Conservation (phyloP, 345 rosid species). For the Firmiana major region DNA sequence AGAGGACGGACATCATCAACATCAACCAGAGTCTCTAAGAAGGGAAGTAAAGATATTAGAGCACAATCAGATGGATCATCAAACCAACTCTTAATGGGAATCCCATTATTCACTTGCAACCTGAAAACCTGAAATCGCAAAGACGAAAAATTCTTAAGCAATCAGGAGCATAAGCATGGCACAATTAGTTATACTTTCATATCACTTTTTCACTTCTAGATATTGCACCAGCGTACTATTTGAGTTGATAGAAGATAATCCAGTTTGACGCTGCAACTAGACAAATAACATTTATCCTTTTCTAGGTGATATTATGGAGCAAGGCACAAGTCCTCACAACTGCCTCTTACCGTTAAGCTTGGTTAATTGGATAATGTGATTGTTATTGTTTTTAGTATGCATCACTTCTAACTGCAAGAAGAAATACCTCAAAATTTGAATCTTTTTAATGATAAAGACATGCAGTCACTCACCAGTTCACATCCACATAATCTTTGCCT, state of each 20-base stretch:
- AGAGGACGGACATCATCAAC: slow-evolving; percentile 90
- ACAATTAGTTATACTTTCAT: neutral
- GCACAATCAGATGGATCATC: slow-evolving; percentile 86
- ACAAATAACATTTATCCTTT: neutral
- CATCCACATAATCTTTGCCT: neutral
- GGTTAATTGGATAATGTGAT: neutral
- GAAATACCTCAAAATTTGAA: slow-evolving; percentile 3
- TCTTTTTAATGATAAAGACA: slow-evolving; percentile 5
- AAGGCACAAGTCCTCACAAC: neutral
- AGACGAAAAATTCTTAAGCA: slow-evolving; percentile 12
- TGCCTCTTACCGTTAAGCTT: neutral
- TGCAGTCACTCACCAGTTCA: neutral
- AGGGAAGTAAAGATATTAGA: slow-evolving; percentile 77
- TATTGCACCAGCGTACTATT: neutral
- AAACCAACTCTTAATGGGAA: slow-evolving; percentile 96
- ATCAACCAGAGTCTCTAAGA: slow-evolving; percentile 81
- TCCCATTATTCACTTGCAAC: slow-evolving; percentile 91
- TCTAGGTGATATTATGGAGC: neutral
- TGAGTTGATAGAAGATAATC: neutral
- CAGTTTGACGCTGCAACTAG: slow-evolving; percentile 1
- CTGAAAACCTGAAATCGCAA: slow-evolving; percentile 71
- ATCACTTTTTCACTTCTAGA: neutral
- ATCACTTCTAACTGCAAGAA: neutral
- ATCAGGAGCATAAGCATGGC: slow-evolving; percentile 10
- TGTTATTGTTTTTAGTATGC: neutral